phyloP scores from a whole-genome alignment of 805 yeast species.

The Diddensiella caesifluorescens region DNA sequence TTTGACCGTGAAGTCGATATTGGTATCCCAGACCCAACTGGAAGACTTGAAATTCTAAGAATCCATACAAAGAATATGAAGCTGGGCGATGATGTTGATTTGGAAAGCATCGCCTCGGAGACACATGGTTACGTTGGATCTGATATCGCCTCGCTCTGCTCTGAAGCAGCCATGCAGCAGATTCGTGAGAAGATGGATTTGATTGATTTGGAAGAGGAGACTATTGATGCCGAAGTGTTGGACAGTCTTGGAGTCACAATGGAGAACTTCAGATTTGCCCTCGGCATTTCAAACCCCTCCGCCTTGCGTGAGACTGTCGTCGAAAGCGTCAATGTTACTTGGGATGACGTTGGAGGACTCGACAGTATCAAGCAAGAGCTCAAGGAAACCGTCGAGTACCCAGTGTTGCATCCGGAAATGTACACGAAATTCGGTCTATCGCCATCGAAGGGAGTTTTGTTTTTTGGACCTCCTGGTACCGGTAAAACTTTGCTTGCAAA shows the following conservation, averaged over 20 bases:
- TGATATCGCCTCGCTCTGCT: constrained; percentile 95
- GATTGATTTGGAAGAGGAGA: constrained; percentile 92
- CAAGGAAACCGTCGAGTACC: constrained; percentile 98
- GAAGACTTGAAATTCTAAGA: constrained; percentile 93
- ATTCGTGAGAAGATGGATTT: constrained; percentile 99
- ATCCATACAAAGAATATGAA: constrained; percentile 99
- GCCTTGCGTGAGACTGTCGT: constrained; percentile 99
- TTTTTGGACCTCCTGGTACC: constrained; percentile 99
- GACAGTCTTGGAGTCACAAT: constrained; percentile 96
- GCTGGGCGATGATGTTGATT: constrained; percentile 87
- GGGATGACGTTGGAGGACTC: constrained; percentile 99
- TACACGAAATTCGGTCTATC: constrained; percentile 96
- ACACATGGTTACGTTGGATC: constrained; percentile 99
- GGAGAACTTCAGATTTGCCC: constrained; percentile 97
- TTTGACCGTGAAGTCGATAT: constrained; percentile 83
- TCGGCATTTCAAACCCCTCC: constrained; percentile 97
- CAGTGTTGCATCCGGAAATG: constrained; percentile 98
- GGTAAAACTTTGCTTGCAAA: constrained; percentile 91
- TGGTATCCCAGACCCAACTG: constrained; percentile 96
- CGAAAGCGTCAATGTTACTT: constrained; percentile 95
- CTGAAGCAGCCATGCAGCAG: constrained; percentile 99
- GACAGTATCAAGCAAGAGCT: constrained; percentile 94
- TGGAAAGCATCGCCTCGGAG: constrained; percentile 92
- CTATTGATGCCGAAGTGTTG: constrained; percentile 93
- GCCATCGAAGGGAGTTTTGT: constrained; percentile 96